These are phyloP conservation scores for Phyllostachys edulis DNA, from an alignment of 176 grass and related monocot genomes.

Conservation along the genomic window DNA sequence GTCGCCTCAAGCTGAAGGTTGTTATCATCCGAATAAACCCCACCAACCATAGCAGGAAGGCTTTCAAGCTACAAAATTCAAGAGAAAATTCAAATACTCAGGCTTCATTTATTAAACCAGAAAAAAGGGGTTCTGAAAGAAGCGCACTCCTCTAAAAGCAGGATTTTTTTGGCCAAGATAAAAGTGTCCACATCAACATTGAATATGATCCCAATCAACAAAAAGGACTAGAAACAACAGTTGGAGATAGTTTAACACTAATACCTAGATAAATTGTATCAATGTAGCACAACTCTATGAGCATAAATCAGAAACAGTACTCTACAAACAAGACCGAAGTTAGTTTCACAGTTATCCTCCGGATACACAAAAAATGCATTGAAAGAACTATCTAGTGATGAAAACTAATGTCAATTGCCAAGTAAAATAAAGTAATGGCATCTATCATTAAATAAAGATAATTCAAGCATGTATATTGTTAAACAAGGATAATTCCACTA, in stretches of 20 bases:
- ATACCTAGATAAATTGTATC: not conserved
- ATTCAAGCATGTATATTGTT: not conserved
- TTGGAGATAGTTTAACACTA: not conserved
- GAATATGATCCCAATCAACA: not conserved
- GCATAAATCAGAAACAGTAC: not conserved
- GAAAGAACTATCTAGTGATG: not conserved
- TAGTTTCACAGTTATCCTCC: not conserved
- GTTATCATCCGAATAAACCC: conserved; percentile 74
- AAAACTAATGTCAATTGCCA: too few relatives aligned
- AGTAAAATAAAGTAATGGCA: not conserved
- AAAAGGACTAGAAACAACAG: not conserved
- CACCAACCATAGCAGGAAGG: conserved; percentile 80
- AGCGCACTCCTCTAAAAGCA: conserved; percentile 1
- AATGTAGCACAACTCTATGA: not conserved
- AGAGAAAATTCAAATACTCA: conserved; percentile 22
- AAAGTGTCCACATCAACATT: not conserved
- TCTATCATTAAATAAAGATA: not conserved
- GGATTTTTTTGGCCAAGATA: not conserved
- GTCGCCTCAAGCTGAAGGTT: conserved; percentile 74
- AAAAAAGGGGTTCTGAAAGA: not conserved
- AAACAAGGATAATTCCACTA: not conserved
- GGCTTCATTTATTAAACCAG: not conserved
- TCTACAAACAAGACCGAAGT: not conserved
- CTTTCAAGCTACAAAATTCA: conserved; percentile 75
- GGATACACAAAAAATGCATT: not conserved